Percentiles rank a stretch among this genome's conserved stretches.
These are phyloP conservation scores for Thuidium tamariscinum DNA, from an alignment of 225 moss, liverwort and hornwort species.

Conservation along the genomic window DNA sequence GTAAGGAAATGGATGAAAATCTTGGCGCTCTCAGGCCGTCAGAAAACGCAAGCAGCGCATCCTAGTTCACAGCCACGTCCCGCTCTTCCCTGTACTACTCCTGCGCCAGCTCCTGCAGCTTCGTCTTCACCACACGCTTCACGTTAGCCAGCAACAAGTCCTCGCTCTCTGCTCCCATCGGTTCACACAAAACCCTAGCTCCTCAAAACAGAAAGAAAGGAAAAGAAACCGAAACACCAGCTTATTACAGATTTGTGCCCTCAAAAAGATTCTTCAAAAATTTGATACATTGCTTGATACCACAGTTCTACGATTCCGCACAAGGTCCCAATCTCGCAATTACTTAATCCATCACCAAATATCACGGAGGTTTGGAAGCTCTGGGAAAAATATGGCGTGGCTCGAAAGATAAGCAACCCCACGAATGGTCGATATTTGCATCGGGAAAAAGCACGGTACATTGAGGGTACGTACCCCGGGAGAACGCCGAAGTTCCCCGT, in stretches of 20 bases:
- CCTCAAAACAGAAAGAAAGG: background rate
- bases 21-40: slow-evolving; percentile 92
- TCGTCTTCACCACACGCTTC: slow-evolving; percentile 83
- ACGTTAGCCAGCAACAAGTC: slow-evolving; percentile 88
- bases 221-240: background rate
- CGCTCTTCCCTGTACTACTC: slow-evolving; percentile 49
- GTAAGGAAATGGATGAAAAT: slow-evolving; percentile 89
- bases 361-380: too few relatives aligned
- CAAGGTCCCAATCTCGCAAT: background rate
- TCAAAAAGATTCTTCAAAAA: background rate
- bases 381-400: background rate
- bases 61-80: slow-evolving; percentile 73
- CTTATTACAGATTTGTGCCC: background rate
- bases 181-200: slow-evolving; percentile 9
- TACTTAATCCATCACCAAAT: background rate
- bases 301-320: background rate
- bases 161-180: slow-evolving; percentile 50
- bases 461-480: too few relatives aligned
- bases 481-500: too few relatives aligned
- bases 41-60: slow-evolving; percentile 82
- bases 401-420: background rate
- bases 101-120: slow-evolving; percentile 61
- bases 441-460: too few relatives aligned
- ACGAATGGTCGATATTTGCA: background rate
- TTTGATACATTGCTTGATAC: background rate